Conservation (phyloP, 2,329 filamentous ascomycete genomes). For the Verticillium longisporum region DNA sequence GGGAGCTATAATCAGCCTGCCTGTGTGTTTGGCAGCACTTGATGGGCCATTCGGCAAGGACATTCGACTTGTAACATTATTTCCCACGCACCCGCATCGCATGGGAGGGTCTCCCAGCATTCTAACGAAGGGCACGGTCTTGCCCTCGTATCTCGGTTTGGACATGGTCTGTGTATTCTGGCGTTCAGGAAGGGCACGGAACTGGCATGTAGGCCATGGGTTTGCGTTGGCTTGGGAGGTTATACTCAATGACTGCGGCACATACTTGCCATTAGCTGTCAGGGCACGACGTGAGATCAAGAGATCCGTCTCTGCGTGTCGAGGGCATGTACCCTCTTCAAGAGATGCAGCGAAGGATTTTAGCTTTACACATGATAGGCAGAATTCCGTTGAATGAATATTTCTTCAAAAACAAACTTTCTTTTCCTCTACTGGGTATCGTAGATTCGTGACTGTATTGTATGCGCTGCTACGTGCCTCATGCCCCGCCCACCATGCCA, state of each 20-base stretch:
- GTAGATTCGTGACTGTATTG: slow-evolving; percentile 11
- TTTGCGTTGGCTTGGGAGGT: not conserved
- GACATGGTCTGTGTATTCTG: not conserved
- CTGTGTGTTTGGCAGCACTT: not conserved
- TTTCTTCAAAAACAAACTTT: not conserved
- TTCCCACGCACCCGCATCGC: not conserved
- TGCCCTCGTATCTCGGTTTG: not conserved
- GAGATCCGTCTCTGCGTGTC: not conserved
- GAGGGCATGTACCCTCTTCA: not conserved
- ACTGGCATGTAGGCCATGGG: not conserved
- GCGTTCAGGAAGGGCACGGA: not conserved
- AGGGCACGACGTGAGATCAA: not conserved
- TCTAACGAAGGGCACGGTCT: not conserved
- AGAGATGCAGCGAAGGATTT: slow-evolving; percentile 6
- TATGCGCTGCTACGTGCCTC: slow-evolving; percentile 2
- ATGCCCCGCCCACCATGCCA: not conserved
- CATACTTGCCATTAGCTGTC: not conserved
- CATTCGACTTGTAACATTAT: not conserved
- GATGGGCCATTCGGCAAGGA: not conserved
- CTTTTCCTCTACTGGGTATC: slow-evolving; percentile 5
- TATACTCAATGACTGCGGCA: not conserved
- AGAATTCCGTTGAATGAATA: not conserved
- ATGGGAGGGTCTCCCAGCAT: not conserved
- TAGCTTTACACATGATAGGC: slow-evolving; percentile 5
- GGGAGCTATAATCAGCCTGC: slow-evolving; percentile 58